Evolutionary conservation across 108 stramenopile species (phyloP), one percentile per base, ranked within the genome.

Genomic region (Cylindrotheca closterium): DNA sequence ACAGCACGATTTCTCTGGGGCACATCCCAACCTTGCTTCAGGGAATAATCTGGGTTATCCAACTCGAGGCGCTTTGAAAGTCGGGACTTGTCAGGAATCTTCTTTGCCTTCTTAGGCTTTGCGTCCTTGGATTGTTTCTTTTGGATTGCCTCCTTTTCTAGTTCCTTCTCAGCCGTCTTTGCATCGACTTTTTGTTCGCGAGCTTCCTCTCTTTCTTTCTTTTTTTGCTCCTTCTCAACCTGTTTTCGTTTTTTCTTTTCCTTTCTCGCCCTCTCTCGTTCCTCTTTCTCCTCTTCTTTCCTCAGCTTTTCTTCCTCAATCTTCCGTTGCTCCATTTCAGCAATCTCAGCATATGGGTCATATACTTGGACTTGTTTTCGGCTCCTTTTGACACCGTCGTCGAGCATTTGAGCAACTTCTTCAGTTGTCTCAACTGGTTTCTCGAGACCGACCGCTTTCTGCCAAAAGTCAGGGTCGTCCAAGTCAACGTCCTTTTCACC

Each of bases 381-480:
- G 32, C 64, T 71, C 60, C 89, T 58, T 51, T 90, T 91, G 22
- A 86, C 87, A 22, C 89, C 89, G 47, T 85, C 89, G 31, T 80
- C 86, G 57, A 89, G 75, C 66, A 88, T 89, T 21, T 84, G 78
- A 29, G 79, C 82, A 50, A 89, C 60, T 23, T 89, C 92, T 70
- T 89, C 88, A 0, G 88, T 83, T 19, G 69, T 79, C 24, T 86
- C 81, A 17, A 58, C 69, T n/a, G 87, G 89, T 15, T 75, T 81
- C 31, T 87, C 81, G 8, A 91, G 54, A 8, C 89, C 93, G 29
- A 90, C 86, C 22, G 89, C 84, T 52, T 85, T 86, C 26, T 79
- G 56, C 97, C 97, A 98, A 60, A 98, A 98, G 42, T 95, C 87
- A 26, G 92, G 92, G 66, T 98, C 97, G 53, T 96, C 93, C 0